Base-by-base conservation (phyloP, 2,329 filamentous ascomycete genomes). In the Diaporthe humulicola region DNA sequence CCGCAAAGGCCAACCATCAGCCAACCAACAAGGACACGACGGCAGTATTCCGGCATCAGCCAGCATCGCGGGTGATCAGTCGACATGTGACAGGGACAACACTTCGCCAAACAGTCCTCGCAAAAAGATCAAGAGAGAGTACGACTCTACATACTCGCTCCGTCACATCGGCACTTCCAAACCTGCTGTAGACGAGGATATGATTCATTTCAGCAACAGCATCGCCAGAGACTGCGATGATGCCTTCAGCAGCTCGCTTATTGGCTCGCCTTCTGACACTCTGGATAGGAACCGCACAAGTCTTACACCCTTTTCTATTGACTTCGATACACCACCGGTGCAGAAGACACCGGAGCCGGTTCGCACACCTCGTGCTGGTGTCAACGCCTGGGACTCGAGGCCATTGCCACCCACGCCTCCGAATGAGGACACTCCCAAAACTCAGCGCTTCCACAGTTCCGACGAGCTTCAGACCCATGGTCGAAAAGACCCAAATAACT, bases 171-270 rank as follows among this genome's bases (percentile, higher is more conserved):
- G 22, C 50, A 25, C 58, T 66, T 36, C 19, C 28, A 30, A 48
- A n/a, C 75, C 82, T 67, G 78, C 85, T 54, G 84, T 88, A 78
- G 70, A 61, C 12, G 92, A 91, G 74, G 96, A 98, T 81, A 90
- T 97, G 71, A 90, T 95, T 9, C 93, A 96, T 79, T 93, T 97
- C 74, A 98, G 95, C 78, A 91, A 90, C 79, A 95, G 95, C 79
- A 92, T 98, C 76, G 95, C 95, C 67, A 95, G 95, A 83, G 94
- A 97, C 74, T 97, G 96, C 80, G 96, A 98, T 80, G 94, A 97
- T 80, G 96, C 96, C 1, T 98, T 98, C 86, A 96, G 95, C 80
- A 92, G 93, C 78, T 88, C 87, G 14, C 78, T 90, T 15, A 83
- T 89, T 19, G 81, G 83, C 25, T 75, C 79, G 15, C 78, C 78